Percentiles rank a stretch among this genome's conserved stretches.
Evolutionary conservation across 371 early-diverging fungal genomes (phyloP).

Genomic region (Mortierella sp.): DNA sequence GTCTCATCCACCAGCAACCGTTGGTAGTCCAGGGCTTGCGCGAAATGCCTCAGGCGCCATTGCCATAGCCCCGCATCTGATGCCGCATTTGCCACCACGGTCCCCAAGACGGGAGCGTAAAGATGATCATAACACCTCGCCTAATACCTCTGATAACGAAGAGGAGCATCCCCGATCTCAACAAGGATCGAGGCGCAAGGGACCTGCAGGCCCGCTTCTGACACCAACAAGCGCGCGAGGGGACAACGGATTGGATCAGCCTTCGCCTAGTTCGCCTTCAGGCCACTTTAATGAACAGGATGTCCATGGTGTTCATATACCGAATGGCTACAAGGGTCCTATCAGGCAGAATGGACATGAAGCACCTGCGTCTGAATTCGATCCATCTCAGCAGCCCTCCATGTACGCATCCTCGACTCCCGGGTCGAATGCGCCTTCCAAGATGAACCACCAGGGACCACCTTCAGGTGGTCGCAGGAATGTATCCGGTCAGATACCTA

Average conservation of each 20-base stretch:
- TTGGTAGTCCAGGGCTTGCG: neutral
- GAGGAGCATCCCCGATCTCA: conserved; percentile 15
- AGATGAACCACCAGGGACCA: conserved; percentile 14
- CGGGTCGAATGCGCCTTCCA: conserved; percentile 18
- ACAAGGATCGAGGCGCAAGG: conserved; percentile 24
- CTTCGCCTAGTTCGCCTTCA: conserved; percentile 16
- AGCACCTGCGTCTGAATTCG: neutral
- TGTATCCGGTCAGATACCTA: conserved; percentile 26
- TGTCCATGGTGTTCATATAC: conserved; percentile 10
- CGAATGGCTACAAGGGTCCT: neutral
- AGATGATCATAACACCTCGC: conserved; percentile 18
- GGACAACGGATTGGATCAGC: conserved; percentile 18
- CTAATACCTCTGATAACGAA: conserved; percentile 39
- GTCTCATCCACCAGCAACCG: neutral
- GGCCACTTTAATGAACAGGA: neutral
- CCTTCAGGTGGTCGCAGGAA: conserved; percentile 14
- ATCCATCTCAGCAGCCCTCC: conserved; percentile 1
- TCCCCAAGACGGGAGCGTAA: conserved; percentile 35
- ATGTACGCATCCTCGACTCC: conserved; percentile 6
- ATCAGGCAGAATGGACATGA: conserved; percentile 8
- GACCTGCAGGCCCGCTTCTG: conserved; percentile 10
- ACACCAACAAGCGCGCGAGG: conserved; percentile 20
- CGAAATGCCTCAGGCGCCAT: conserved; percentile 28
- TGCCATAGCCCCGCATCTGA: conserved; percentile 28
- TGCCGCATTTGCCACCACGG: conserved; percentile 32